A percentile compares a stretch with the other conserved stretches of the same genome.
Evolutionary conservation across 768 basidiomycete species (phyloP).

Genomic region (Phlebiopsis flavidoalba): DNA sequence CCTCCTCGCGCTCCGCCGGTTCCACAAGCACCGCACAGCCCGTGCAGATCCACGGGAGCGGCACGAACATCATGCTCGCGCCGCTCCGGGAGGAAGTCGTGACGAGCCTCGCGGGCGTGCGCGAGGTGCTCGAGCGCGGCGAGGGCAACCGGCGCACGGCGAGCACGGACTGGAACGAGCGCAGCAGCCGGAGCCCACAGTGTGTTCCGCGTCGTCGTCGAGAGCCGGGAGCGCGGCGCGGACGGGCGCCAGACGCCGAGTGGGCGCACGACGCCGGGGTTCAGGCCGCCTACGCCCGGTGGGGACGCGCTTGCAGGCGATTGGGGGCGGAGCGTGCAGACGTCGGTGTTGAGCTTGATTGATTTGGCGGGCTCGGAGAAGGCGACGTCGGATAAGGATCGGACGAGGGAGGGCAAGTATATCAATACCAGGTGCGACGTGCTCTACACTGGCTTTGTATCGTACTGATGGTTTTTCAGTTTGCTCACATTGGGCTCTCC

Average conservation of each 20-base stretch:
- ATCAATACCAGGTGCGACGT: slow-evolving; percentile 78
- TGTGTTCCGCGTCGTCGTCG: slow-evolving; percentile 89
- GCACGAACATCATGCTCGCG: slow-evolving; percentile 55
- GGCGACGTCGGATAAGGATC: slow-evolving; percentile 91
- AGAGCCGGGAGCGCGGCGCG: slow-evolving; percentile 66
- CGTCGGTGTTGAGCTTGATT: slow-evolving; percentile 79
- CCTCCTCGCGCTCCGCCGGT: slow-evolving; percentile 69
- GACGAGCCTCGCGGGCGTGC: slow-evolving; percentile 82
- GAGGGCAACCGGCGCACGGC: slow-evolving; percentile 87
- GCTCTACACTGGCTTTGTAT: background rate
- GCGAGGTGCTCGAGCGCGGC: slow-evolving; percentile 79
- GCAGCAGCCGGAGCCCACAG: slow-evolving; percentile 93
- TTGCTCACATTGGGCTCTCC: slow-evolving; percentile 86
- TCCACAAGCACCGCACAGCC: slow-evolving; percentile 45
- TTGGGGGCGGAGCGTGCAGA: slow-evolving; percentile 76
- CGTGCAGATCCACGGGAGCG: slow-evolving; percentile 71
- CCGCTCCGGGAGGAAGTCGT: slow-evolving; percentile 91
- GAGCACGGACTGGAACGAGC: slow-evolving; percentile 98
- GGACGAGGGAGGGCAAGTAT: slow-evolving; percentile 94
- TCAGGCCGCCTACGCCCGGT: slow-evolving; percentile 45
- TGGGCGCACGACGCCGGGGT: slow-evolving; percentile 50
- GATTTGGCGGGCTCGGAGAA: slow-evolving; percentile 97
- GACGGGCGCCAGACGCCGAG: slow-evolving; percentile 45
- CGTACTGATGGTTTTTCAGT: slow-evolving; percentile 32
- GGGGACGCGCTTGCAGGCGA: slow-evolving; percentile 67